Base-by-base conservation (phyloP, 202 grass and related monocot species). In the Saccharum hybrid region DNA sequence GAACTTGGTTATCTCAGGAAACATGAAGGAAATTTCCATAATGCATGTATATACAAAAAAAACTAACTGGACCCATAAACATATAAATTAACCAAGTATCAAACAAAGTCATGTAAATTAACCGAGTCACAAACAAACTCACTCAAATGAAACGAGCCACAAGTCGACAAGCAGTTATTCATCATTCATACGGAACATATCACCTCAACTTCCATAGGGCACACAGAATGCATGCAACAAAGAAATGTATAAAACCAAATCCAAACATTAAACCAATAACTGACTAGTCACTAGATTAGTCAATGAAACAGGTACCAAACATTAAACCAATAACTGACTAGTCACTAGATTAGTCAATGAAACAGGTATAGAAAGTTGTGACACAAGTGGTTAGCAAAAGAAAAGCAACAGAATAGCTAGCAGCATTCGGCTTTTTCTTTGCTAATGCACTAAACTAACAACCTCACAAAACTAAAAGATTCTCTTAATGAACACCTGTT, bases 341-440 rank as follows among this genome's bases (percentile, higher is more conserved):
- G 88, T 80, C 71, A 84, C 76, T 71, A 84, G 54, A 87, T 87
- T 76, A 84, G 81, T 41, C 5, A 84, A 76, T 2, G 37, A 87
- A 81, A 76, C 71, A 74, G 15, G 28, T 64, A 61, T 41, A 73
- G 1, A 31, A 81, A 60, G 76, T 84, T 84, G 61, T 59, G 61
- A 60, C 64, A 90, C 70, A 37, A 54, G 84, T 77, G 81, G 64
- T 87, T 87, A 90, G 84, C 88, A 90, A 84, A 87, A 90, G 76
- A 87, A 87, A 84, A 87, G 84, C 84, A 87, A 60, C 65, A 57
- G 63, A 81, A 66, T 56, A 76, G 76, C 75, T 72, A 38, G 34
- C 21, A 49, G 81, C 76, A 87, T 84, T 81, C 54, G 12, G 85
- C 85, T 84, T 76, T 81, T 76, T 72, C 88, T 77, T 71, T 84